Conservation (phyloP, 108 stramenopile genomes). For the Nannochloropsis granulata region DNA sequence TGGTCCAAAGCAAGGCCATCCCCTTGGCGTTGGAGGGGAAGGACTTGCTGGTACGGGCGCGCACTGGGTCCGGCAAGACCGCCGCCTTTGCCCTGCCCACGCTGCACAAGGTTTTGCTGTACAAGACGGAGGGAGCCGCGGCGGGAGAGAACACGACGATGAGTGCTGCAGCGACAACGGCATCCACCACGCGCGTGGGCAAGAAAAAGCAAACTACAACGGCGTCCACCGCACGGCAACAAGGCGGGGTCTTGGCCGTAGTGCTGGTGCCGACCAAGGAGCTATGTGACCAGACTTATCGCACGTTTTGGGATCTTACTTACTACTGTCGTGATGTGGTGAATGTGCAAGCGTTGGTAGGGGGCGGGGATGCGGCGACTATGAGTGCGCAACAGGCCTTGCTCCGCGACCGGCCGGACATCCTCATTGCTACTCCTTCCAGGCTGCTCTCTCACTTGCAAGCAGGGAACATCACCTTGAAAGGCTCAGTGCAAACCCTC, state of each 20-base stretch:
- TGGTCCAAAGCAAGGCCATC: conserved; percentile 39
- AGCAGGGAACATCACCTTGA: conserved; percentile 36
- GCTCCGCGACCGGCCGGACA: conserved; percentile 23
- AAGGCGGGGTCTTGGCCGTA: conserved; percentile 39
- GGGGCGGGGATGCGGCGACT: conserved; percentile 10
- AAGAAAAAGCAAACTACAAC: neutral
- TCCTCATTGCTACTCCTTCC: conserved; percentile 41
- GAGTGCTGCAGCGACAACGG: neutral
- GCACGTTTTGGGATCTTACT: conserved; percentile 50
- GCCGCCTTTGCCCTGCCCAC: conserved; percentile 78
- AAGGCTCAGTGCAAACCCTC: conserved; percentile 57
- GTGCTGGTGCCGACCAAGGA: conserved; percentile 92
- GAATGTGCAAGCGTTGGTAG: conserved; percentile 51
- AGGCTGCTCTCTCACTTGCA: conserved; percentile 34
- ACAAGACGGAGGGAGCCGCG: conserved; percentile 24
- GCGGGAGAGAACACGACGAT: neutral
- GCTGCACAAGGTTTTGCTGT: conserved; percentile 68
- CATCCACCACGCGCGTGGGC: neutral
- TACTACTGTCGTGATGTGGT: conserved; percentile 80
- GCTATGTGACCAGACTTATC: conserved; percentile 72
- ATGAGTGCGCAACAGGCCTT: conserved; percentile 15
- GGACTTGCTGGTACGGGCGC: conserved; percentile 73
- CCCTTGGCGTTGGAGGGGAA: conserved; percentile 52
- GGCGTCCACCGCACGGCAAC: neutral
- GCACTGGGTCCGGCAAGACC: conserved; percentile 95